Evolutionary conservation across 2,329 filamentous ascomycete species (phyloP), one percentile per base, ranked within the genome.

Genomic region (Tympanopsis confertula): DNA sequence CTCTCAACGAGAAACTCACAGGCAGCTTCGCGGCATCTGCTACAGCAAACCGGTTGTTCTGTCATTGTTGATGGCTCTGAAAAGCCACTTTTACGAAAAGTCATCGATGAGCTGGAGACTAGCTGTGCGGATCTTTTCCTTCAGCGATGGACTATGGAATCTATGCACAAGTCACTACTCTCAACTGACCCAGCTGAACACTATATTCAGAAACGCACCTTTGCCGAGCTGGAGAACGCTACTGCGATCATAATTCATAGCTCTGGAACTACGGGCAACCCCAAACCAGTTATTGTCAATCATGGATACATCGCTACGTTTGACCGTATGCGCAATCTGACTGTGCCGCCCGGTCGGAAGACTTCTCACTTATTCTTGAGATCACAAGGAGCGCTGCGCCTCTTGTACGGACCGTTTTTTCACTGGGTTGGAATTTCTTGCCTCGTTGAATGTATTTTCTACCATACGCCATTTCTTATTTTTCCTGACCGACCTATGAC

Each of bases 191-290:
- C n/a, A n/a, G n/a, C n/a, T n/a, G n/a, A n/a, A n/a, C n/a, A n/a
- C n/a, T n/a, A n/a, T n/a, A n/a, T n/a, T n/a, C n/a, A n/a, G n/a
- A n/a, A n/a, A n/a, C n/a, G n/a, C n/a, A n/a, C n/a, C n/a, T n/a
- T n/a, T n/a, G n/a, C n/a, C 5, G 45, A 52, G 13, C 44, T 39
- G 0, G 47, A 50, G 29, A 38, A 54, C 15, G 41, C 50, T 5
- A 38, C 40, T 3, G 38, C 41, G 3, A 38, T 51, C 10, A 52
- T 57, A 5, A 52, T 57, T 19, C 57, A 58, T 39, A 59, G 55
- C 14, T 59, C 56, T n/a, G 56, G 56, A 18, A 55, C 55, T 2
- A 58, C 56, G 13, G 56, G 56, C 54, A 41, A 26, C 35, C 35
- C 35, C 13, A 39, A 18, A 20, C 33, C 20, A 35, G 30, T 33